Conservation (phyloP, 148 eudicot genomes). For the Persicaria tinctoria region DNA sequence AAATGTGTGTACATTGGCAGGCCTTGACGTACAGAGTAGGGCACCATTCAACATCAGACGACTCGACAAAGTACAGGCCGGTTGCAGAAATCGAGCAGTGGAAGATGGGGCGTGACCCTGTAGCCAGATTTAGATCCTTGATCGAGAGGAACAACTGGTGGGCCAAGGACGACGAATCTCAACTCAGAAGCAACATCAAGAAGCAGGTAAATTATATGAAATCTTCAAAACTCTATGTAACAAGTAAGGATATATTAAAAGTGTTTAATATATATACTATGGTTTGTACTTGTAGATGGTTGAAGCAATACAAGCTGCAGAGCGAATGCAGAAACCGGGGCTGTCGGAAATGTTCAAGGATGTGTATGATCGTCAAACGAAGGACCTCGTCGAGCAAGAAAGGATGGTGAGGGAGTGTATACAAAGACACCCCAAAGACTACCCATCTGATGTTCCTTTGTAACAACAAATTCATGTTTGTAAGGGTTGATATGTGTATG, state of each 20-base stretch:
- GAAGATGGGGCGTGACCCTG: constrained; percentile 36
- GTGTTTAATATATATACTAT: constrained; percentile 23
- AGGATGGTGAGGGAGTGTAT: constrained; percentile 39
- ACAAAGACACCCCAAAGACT: constrained; percentile 48
- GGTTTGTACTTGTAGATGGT: constrained; percentile 38
- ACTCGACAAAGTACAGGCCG: constrained; percentile 63
- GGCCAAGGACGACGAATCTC: constrained; percentile 45
- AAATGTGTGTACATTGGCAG: constrained; percentile 21
- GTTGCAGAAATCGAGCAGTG: constrained; percentile 57
- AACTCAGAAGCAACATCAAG: constrained; percentile 32
- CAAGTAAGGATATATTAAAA: constrained; percentile 35
- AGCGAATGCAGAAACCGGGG: constrained; percentile 51
- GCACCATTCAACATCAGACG: constrained; percentile 69
- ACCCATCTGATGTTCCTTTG: constrained; percentile 28
- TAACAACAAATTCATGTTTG: background rate
- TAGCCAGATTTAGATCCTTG: constrained; percentile 52
- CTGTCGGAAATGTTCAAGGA: constrained; percentile 49
- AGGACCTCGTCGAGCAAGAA: constrained; percentile 57
- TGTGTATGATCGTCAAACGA: constrained; percentile 46
- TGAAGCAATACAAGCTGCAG: constrained; percentile 63
- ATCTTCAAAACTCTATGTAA: constrained; percentile 24
- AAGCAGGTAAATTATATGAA: constrained; percentile 31
- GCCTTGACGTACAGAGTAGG: constrained; percentile 40
- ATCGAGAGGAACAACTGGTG: constrained; percentile 60
- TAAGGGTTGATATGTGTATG: background rate